Conservation (phyloP, 495 filamentous ascomycete species). For the Sabuloglossum arenarium region DNA sequence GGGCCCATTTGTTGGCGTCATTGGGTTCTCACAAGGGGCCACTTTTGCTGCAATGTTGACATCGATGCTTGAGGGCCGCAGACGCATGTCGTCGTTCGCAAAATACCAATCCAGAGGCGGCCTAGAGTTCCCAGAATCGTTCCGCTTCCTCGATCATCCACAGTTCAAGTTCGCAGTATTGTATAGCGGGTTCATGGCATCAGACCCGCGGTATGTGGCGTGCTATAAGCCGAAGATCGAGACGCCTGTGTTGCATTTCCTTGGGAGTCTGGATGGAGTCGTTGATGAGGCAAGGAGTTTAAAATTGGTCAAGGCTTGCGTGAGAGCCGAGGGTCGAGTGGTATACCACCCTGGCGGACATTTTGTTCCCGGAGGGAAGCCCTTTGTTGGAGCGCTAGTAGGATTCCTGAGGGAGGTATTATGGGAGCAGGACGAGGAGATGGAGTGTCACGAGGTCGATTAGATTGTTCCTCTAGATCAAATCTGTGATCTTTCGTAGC, state of each 20-base stretch:
- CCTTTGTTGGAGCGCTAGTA: constrained; percentile 53
- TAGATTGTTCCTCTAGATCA: background rate
- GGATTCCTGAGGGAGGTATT: constrained; percentile 37
- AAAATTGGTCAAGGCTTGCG: constrained; percentile 46
- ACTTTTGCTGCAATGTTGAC: constrained; percentile 32
- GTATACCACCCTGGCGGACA: constrained; percentile 85
- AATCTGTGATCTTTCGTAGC: background rate
- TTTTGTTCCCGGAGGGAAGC: constrained; percentile 64
- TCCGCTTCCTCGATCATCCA: constrained; percentile 25
- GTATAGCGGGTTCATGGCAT: constrained; percentile 62
- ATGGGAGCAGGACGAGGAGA: background rate
- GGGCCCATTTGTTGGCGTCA: constrained; percentile 22
- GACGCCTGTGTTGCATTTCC: constrained; percentile 63
- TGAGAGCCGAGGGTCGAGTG: constrained; percentile 32
- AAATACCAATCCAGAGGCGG: constrained; percentile 10
- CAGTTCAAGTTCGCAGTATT: constrained; percentile 57
- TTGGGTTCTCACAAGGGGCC: constrained; percentile 24
- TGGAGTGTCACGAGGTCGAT: background rate
- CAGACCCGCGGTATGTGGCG: constrained; percentile 34
- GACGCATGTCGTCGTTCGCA: constrained; percentile 26
- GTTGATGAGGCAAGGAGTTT: constrained; percentile 56
- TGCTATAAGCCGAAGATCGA: constrained; percentile 58
- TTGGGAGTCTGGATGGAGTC: constrained; percentile 74
- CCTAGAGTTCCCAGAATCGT: constrained; percentile 28
- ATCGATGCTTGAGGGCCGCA: constrained; percentile 37